phyloP scores from a whole-genome alignment of 306 rosid genomes.

The Pterocarpus santalinus region DNA sequence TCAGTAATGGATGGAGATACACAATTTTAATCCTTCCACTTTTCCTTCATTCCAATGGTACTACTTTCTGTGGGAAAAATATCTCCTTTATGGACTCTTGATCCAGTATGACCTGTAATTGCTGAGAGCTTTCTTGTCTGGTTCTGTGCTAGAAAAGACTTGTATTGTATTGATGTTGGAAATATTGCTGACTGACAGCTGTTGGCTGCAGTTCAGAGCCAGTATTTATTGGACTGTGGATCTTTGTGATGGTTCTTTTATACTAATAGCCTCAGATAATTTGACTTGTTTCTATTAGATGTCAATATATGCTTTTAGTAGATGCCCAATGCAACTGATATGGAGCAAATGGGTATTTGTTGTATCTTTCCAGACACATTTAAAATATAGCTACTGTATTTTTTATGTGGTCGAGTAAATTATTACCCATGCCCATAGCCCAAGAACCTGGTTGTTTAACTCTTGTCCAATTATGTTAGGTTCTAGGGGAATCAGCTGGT shows the following conservation, averaged over 20 bases:
- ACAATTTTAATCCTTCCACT: neutral
- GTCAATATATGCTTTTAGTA: constrained; percentile 31
- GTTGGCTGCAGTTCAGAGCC: constrained; percentile 42
- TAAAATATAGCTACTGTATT: constrained; percentile 17
- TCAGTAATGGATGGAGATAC: neutral
- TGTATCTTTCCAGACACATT: constrained; percentile 24
- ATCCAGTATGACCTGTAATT: constrained; percentile 8
- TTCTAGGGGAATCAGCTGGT: constrained; percentile 84
- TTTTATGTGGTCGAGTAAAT: constrained; percentile 22
- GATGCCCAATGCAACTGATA: constrained; percentile 33
- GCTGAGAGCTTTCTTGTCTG: neutral
- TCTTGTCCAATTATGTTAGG: constrained; percentile 57
- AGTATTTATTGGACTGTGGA: constrained; percentile 6
- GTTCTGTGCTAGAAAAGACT: neutral
- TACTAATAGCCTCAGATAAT: constrained; percentile 8
- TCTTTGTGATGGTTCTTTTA: constrained; percentile 23
- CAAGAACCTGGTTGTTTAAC: constrained; percentile 36
- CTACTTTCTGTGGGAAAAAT: neutral
- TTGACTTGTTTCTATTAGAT: constrained; percentile 33
- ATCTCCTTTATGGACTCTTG: constrained; percentile 5
- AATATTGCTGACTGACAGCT: constrained; percentile 33
- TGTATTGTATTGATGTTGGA: neutral
- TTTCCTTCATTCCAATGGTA: constrained; percentile 1
- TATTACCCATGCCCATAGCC: constrained; percentile 2
- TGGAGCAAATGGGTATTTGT: constrained; percentile 35